phyloP scores from a whole-genome alignment of 176 grass and related monocot species.

The Cenchrus purpureus region DNA sequence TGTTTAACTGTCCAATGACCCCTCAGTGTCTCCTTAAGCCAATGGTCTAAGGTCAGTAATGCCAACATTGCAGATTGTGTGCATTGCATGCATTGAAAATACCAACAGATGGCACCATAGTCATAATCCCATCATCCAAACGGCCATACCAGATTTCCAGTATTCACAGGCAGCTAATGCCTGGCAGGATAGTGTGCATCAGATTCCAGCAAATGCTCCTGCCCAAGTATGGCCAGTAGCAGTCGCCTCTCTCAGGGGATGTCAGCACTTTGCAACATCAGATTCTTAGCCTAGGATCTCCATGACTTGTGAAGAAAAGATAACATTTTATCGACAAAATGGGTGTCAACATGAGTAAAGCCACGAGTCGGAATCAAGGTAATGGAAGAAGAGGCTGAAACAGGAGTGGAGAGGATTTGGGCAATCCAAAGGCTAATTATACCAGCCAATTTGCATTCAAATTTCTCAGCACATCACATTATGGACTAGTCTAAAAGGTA shows the following conservation, averaged over 20 bases:
- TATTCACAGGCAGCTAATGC: background rate
- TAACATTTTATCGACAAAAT: background rate
- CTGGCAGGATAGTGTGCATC: background rate
- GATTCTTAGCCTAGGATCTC: background rate
- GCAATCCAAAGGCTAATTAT: background rate
- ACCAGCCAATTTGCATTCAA: background rate
- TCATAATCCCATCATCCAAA: background rate
- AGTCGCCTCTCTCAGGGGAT: background rate
- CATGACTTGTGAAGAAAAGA: background rate
- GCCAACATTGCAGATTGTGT: background rate
- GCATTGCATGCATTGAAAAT: background rate
- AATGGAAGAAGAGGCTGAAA: background rate
- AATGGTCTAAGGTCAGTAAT: background rate
- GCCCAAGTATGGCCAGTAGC: too few species aligned
- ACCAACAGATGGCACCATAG: background rate
- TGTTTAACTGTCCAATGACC: background rate
- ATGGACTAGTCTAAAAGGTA: background rate
- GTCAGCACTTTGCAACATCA: background rate
- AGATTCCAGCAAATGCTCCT: conserved; percentile 4
- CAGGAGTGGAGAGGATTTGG: background rate
- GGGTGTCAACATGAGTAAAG: background rate
- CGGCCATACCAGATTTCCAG: background rate
- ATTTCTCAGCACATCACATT: background rate
- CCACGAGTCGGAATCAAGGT: background rate
- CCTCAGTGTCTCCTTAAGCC: background rate